Evolutionary conservation across 2,329 filamentous ascomycete species (phyloP), one percentile per base, ranked within the genome.

Genomic region (Phialophora chinensis): DNA sequence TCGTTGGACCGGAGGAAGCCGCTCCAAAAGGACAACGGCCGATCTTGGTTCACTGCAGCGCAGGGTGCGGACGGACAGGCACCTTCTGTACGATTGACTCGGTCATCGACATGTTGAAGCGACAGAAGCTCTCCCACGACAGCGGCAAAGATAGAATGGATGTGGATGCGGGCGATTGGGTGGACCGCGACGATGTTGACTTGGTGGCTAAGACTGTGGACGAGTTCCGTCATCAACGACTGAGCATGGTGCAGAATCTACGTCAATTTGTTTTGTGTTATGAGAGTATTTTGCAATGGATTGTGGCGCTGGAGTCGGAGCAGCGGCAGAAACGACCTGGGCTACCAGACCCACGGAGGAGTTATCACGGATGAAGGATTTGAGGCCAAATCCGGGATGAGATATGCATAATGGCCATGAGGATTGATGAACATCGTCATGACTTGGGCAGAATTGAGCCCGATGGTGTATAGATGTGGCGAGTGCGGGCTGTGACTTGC

Each of bases 61-160:
- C 95, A 3, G 95, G 95, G 0, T 99, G 95, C 79, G 95, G 95
- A 0, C 90, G 95, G 14, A 99, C 95, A 0, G 95, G 95, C 3
- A 94, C 95, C 0, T 99, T 98, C 75, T 98, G 95, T 77, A 96
- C 95, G 0, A 93, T 98, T 17, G 95, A 98, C 77, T 94, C 90
- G 47, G 95, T 98, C 8, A 90, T 98, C 64, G 93, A 97, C 78
- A 96, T 97, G 91, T 81, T 99, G 67, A 97, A 97, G 81, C 88
- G 91, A n/a, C 93, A 97, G 78, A 86, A 82, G 23, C 76, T 78
- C 66, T 79, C 79, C 33, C 73, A 65, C 44, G 60, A 63, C 33
- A 47, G 50, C 11, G 50, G 31, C 23, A 50, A 27, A 10, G 66
- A 74, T 56, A 63, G 60, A 58, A 71, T 75, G 66, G 72, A 74